These are phyloP conservation scores for Plasmodium adleri DNA, from an alignment of 169 alveolate genomes.

Conservation along the genomic window DNA sequence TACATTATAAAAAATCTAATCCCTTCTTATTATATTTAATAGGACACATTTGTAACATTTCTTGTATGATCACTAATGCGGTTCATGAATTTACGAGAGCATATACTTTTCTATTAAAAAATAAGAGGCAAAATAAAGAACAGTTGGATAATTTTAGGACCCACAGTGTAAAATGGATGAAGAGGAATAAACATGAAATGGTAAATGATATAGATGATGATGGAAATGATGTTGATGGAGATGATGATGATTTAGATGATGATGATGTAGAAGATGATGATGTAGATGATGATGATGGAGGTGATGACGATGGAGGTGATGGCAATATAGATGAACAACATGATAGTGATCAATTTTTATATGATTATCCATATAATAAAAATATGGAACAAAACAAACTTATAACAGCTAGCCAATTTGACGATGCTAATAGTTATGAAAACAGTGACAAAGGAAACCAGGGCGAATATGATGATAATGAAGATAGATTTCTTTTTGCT, in stretches of 20 bases:
- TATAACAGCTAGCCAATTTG: no score
- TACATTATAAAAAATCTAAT: constrained; percentile 44
- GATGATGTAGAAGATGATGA: not conserved
- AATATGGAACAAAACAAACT: no score
- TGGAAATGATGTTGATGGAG: not conserved
- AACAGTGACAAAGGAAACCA: not conserved
- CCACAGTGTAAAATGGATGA: no score
- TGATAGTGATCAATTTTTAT: not conserved
- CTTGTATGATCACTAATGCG: constrained; percentile 42
- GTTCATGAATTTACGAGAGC: constrained; percentile 70
- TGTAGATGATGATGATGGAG: not conserved
- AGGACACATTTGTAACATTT: constrained; percentile 53
- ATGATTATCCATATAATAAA: no score
- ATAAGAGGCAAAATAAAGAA: constrained; percentile 9
- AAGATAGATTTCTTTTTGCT: constrained; percentile 21
- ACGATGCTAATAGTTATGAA: not conserved
- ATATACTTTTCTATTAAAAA: constrained; percentile 44
- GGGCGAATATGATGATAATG: constrained; percentile 9
- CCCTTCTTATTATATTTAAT: constrained; percentile 53
- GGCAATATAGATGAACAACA: not conserved
- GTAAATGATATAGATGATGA: not conserved
- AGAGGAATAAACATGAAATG: not conserved
- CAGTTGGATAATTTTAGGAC: not conserved
- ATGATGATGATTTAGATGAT: not conserved
- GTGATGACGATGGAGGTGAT: not conserved